These are phyloP conservation scores for Leccinum brunneo-olivaceum DNA, from an alignment of 1,284 basidiomycete species.

Conservation along the genomic window DNA sequence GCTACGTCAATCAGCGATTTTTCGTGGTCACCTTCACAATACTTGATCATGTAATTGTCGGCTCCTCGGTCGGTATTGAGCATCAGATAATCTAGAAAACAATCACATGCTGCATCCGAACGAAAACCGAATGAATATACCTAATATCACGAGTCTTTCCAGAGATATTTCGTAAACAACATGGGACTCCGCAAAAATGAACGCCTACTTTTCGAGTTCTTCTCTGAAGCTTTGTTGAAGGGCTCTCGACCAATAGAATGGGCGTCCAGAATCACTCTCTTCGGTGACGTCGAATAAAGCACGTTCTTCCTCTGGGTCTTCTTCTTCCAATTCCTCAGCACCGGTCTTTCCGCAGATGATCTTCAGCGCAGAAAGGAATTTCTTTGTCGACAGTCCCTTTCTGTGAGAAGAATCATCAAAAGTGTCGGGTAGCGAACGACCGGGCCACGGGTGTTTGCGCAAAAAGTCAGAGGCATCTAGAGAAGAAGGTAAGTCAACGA, in stretches of 20 bases:
- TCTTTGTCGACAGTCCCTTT: conserved; percentile 56
- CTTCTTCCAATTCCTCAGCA: conserved; percentile 63
- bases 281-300: conserved; percentile 60
- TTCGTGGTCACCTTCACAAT: conserved; percentile 70
- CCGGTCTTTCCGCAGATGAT: conserved; percentile 78
- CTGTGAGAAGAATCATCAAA: conserved; percentile 77
- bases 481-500: neutral
- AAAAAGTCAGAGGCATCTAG: conserved; percentile 84
- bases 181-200: conserved; percentile 1
- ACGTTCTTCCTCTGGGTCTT: conserved; percentile 64
- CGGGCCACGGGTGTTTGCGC: conserved; percentile 82
- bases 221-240: conserved; percentile 78
- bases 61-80: conserved; percentile 80
- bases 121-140: conserved; percentile 31
- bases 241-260: conserved; percentile 76
- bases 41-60: conserved; percentile 88
- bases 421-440: conserved; percentile 74
- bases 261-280: conserved; percentile 41
- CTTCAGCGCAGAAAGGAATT: conserved; percentile 59
- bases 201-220: conserved; percentile 76
- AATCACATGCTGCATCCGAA: conserved; percentile 1
- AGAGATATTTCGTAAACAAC: conserved; percentile 7
- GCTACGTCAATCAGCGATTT: conserved; percentile 70
- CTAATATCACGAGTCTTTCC: conserved; percentile 71
- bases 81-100: conserved; percentile 72